phyloP scores from a whole-genome alignment of 1,139 yeast genomes.

The Candida smagusa region DNA sequence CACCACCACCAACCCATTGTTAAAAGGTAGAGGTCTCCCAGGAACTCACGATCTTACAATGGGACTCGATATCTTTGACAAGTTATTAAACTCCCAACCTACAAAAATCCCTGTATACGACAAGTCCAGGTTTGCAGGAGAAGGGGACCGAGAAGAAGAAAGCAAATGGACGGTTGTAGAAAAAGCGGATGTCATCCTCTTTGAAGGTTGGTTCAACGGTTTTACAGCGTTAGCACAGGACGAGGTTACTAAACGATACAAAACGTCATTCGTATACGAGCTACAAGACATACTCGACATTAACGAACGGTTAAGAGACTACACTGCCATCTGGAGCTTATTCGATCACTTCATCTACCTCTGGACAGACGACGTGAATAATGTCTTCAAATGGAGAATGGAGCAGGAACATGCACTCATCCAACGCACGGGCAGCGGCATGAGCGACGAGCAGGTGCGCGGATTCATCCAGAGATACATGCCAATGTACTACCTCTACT shows the following conservation, averaged over 20 bases:
- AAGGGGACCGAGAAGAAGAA: slow-evolving; percentile 65
- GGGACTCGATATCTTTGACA: slow-evolving; percentile 22
- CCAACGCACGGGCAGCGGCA: slow-evolving; percentile 58
- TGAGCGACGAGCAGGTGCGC: slow-evolving; percentile 69
- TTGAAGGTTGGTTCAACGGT: slow-evolving; percentile 97
- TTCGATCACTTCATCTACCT: slow-evolving; percentile 64
- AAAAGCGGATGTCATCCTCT: slow-evolving; percentile 60
- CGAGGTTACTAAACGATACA: slow-evolving; percentile 16
- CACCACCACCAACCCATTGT: slow-evolving; percentile 48
- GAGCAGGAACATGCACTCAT: slow-evolving; percentile 80
- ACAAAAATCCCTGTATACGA: slow-evolving; percentile 66
- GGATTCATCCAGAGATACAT: slow-evolving; percentile 77
- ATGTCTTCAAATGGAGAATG: slow-evolving; percentile 77
- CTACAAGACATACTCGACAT: slow-evolving; percentile 37
- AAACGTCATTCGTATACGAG: slow-evolving; percentile 19
- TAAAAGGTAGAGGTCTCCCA: slow-evolving; percentile 85
- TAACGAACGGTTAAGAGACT: slow-evolving; percentile 48
- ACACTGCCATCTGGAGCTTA: slow-evolving; percentile 54
- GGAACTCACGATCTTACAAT: slow-evolving; percentile 82
- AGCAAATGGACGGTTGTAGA: slow-evolving; percentile 34
- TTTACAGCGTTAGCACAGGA: slow-evolving; percentile 43
- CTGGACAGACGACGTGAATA: slow-evolving; percentile 54
- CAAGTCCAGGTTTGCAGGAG: slow-evolving; percentile 68
- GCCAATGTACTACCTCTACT: slow-evolving; percentile 79
- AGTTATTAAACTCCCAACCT: slow-evolving; percentile 3